Conservation (phyloP, 2,329 filamentous ascomycete genomes). For the Ascochyta koolunga region DNA sequence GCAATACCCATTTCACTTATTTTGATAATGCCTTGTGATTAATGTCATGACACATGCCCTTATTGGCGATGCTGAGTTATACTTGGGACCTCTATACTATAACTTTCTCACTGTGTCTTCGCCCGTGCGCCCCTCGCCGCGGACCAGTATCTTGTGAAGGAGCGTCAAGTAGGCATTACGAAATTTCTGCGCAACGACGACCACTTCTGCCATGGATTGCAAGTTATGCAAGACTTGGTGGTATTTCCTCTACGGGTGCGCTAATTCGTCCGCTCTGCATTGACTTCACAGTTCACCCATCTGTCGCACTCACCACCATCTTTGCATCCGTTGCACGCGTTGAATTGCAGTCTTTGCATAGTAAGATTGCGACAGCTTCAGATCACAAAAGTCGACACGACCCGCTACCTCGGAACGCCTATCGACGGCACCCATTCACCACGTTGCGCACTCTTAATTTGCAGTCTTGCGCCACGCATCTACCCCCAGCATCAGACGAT, state of each 20-base stretch:
- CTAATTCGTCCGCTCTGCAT: slow-evolving; percentile 8
- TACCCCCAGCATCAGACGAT: background rate
- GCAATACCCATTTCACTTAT: background rate
- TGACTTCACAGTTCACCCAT: background rate
- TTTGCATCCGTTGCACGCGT: background rate
- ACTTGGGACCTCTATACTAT: background rate
- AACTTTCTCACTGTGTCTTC: too few species aligned
- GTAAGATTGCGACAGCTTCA: too few species aligned
- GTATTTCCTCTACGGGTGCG: slow-evolving; percentile 5
- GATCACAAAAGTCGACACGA: background rate
- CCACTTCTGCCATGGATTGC: too few species aligned
- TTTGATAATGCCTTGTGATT: background rate
- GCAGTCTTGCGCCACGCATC: background rate
- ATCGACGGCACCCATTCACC: background rate
- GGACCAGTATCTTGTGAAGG: too few species aligned
- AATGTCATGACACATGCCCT: background rate
- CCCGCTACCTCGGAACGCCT: background rate
- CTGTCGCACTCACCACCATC: slow-evolving; percentile 4
- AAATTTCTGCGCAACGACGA: too few species aligned
- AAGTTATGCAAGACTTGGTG: slow-evolving; percentile 6
- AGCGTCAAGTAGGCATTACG: too few species aligned
- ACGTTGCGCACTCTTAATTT: background rate
- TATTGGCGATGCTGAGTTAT: too few species aligned
- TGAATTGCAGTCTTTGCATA: background rate
- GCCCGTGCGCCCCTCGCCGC: too few species aligned